Conservation (phyloP, 2,329 filamentous ascomycete species). For the Aspergillus felis region DNA sequence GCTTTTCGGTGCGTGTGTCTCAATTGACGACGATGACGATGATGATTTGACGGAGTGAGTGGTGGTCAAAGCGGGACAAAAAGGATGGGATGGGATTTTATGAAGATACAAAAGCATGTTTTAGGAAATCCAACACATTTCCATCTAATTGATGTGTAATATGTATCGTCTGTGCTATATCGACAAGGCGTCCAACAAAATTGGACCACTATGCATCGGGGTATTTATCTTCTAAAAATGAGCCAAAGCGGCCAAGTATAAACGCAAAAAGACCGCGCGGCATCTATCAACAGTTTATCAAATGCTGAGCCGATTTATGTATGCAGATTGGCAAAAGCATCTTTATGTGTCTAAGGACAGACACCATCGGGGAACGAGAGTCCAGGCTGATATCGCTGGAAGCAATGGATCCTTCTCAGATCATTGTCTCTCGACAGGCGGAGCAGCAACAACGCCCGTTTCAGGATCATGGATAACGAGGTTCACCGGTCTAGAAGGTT, state of each 20-base stretch:
- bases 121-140: slow-evolving; percentile 3
- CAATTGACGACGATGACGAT: neutral
- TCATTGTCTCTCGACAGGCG: neutral
- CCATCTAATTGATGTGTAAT: neutral
- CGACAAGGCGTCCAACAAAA: neutral
- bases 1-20: neutral
- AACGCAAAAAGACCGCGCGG: neutral
- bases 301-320: neutral
- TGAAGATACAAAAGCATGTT: slow-evolving; percentile 4
- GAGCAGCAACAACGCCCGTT: neutral
- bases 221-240: neutral
- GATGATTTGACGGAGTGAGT: neutral
- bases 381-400: neutral
- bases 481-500: slow-evolving; percentile 32
- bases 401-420: neutral
- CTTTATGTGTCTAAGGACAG: neutral
- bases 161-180: neutral
- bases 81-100: neutral
- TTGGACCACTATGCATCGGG: neutral
- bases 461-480: slow-evolving; percentile 16
- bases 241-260: neutral
- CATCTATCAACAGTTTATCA: neutral
- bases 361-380: neutral
- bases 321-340: neutral
- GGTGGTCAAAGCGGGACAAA: neutral